Evolutionary conservation across 2,329 filamentous ascomycete species (phyloP).

Genomic region (Plenodomus lindquistii): DNA sequence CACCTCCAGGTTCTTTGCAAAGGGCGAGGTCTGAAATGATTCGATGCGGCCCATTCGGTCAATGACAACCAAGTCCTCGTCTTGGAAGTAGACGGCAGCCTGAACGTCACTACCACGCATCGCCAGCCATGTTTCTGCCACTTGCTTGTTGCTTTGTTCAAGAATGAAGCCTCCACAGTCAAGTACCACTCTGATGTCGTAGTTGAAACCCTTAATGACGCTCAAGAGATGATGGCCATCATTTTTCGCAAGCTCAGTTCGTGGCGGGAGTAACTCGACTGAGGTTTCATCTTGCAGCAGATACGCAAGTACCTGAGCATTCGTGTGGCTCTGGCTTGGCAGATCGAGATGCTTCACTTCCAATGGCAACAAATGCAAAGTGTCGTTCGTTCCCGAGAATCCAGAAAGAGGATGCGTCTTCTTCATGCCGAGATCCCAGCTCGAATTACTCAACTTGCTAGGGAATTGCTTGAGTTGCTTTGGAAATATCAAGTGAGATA

Average conservation of each 20-base stretch:
- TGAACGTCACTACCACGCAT: constrained; percentile 37
- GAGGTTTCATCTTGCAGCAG: constrained; percentile 54
- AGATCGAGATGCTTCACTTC: constrained; percentile 61
- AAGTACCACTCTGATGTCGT: constrained; percentile 62
- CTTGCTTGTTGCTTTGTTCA: constrained; percentile 54
- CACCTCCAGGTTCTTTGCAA: constrained; percentile 56
- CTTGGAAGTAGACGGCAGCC: constrained; percentile 60
- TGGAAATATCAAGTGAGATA: constrained; percentile 63
- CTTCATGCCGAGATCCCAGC: constrained; percentile 64
- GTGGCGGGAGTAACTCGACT: constrained; percentile 32
- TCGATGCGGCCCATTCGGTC: constrained; percentile 54
- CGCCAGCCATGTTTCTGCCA: constrained; percentile 57
- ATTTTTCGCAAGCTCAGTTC: not conserved
- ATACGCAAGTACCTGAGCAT: constrained; percentile 66
- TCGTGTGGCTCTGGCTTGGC: constrained; percentile 62
- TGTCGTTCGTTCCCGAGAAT: constrained; percentile 73
- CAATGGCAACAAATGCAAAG: constrained; percentile 60
- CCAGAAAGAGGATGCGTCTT: constrained; percentile 61
- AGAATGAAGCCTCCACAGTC: constrained; percentile 74
- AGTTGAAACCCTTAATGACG: constrained; percentile 46
- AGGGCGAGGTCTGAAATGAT: constrained; percentile 62
- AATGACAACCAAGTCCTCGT: constrained; percentile 60
- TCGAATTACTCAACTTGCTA: constrained; percentile 65
- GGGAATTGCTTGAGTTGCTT: constrained; percentile 66
- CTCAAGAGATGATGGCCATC: constrained; percentile 52